Evolutionary conservation across 2,329 filamentous ascomycete genomes (phyloP).

Genomic region (Ascochyta pisi): DNA sequence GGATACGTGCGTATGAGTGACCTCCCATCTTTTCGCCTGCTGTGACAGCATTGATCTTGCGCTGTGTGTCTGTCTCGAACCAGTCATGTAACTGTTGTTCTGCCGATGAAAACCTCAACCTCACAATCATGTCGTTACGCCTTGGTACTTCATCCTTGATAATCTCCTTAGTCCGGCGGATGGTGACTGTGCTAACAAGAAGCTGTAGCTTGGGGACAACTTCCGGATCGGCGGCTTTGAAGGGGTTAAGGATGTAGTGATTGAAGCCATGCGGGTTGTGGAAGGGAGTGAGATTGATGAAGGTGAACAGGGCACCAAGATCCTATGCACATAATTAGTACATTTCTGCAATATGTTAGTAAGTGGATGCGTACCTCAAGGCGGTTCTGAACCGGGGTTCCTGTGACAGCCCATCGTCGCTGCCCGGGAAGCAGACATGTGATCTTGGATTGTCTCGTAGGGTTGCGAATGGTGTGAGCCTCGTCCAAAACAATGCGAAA

Average conservation of each 20-base stretch:
- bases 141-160: constrained; percentile 70
- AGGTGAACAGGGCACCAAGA: constrained; percentile 83
- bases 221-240: constrained; percentile 84
- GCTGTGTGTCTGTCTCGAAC: constrained; percentile 81
- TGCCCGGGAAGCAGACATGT: constrained; percentile 80
- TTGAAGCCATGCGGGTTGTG: constrained; percentile 78
- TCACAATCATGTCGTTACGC: constrained; percentile 74
- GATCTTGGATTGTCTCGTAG: constrained; percentile 82
- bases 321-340: constrained; percentile 56
- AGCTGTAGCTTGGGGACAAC: constrained; percentile 86
- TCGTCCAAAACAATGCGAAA: constrained; percentile 95
- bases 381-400: constrained; percentile 93
- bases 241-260: constrained; percentile 80
- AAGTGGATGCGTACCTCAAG: constrained; percentile 63
- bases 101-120: constrained; percentile 75
- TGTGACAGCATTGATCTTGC: constrained; percentile 78
- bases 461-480: constrained; percentile 91
- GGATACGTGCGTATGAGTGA: constrained; percentile 89
- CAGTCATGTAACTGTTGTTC: constrained; percentile 83
- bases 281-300: constrained; percentile 84
- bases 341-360: not conserved
- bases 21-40: constrained; percentile 73
- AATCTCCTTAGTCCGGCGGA: constrained; percentile 87
- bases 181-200: constrained; percentile 91
- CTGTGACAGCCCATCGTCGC: constrained; percentile 95